A percentile compares a stretch with the other conserved stretches of the same genome.
Evolutionary conservation across 1,284 basidiomycete species (phyloP).

Genomic region (Pyrrhoderma noxium): DNA sequence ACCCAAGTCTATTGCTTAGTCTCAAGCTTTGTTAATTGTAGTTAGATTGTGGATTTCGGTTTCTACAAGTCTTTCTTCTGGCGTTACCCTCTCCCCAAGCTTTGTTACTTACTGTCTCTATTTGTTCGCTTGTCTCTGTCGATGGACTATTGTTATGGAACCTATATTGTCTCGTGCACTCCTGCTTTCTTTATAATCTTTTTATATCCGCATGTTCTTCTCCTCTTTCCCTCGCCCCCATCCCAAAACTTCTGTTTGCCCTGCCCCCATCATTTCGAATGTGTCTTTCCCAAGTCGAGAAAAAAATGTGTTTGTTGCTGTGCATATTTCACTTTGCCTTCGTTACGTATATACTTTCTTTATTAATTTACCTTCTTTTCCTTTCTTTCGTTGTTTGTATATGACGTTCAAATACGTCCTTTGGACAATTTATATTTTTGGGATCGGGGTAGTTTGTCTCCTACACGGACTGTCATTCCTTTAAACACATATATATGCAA

Average conservation of each 20-base stretch:
- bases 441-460: not conserved
- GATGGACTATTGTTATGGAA: too few species aligned
- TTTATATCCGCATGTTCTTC: not conserved
- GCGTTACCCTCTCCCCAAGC: not conserved
- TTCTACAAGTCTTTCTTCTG: too few species aligned
- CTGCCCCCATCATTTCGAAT: not conserved
- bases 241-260: not conserved
- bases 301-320: not conserved
- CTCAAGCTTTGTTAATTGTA: too few species aligned
- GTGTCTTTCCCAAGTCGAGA: not conserved
- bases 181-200: not conserved
- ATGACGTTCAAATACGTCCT: not conserved
- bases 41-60: too few species aligned
- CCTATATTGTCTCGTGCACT: not conserved
- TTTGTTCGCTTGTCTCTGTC: not conserved
- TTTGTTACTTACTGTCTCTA: not conserved
- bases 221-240: not conserved
- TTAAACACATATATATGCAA: slow-evolving; percentile 6
- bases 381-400: not conserved
- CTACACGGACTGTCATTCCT: slow-evolving; percentile 7
- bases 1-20: slow-evolving; percentile 40
- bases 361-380: slow-evolving; percentile 6
- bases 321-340: not conserved
- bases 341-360: not conserved
- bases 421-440: slow-evolving; percentile 5